phyloP scores from a whole-genome alignment of 2,329 filamentous ascomycete genomes.

The Gnomoniopsis sp. region DNA sequence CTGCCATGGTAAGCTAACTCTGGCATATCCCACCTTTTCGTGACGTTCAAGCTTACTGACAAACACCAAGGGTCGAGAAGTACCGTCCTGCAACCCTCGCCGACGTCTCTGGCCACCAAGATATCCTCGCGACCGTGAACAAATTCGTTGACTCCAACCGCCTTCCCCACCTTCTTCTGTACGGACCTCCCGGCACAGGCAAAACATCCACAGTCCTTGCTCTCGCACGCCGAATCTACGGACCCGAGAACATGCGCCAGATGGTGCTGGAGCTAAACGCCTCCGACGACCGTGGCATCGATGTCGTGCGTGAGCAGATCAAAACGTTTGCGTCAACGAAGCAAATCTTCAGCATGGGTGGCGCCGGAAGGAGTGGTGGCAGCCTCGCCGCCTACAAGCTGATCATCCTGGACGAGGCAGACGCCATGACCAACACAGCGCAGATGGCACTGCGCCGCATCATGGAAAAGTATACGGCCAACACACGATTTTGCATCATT shows the following conservation, averaged over 20 bases:
- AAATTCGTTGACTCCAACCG: constrained; percentile 94
- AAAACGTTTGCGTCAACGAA: constrained; percentile 98
- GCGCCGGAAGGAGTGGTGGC: constrained; percentile 38
- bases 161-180: constrained; percentile 91
- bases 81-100: constrained; percentile 85
- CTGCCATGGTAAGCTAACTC: constrained; percentile 70
- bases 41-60: constrained; percentile 12
- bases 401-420: constrained; percentile 97
- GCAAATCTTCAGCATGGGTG: constrained; percentile 80
- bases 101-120: constrained; percentile 94
- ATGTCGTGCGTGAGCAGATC: constrained; percentile 97
- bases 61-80: constrained; percentile 76
- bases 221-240: constrained; percentile 89
- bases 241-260: constrained; percentile 86
- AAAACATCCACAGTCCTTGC: constrained; percentile 97
- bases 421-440: constrained; percentile 98
- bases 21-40: background rate
- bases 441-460: constrained; percentile 96
- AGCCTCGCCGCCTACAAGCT: constrained; percentile 81
- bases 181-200: constrained; percentile 92
- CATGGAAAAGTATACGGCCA: constrained; percentile 99
- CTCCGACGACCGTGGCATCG: constrained; percentile 94
- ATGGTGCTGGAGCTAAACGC: constrained; percentile 99
- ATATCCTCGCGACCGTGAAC: constrained; percentile 96
- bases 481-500: constrained; percentile 97